Percentiles rank a stretch among this genome's conserved stretches.
phyloP scores from a whole-genome alignment of 2,329 filamentous ascomycete species.

The Trichoderma afroharzianum region DNA sequence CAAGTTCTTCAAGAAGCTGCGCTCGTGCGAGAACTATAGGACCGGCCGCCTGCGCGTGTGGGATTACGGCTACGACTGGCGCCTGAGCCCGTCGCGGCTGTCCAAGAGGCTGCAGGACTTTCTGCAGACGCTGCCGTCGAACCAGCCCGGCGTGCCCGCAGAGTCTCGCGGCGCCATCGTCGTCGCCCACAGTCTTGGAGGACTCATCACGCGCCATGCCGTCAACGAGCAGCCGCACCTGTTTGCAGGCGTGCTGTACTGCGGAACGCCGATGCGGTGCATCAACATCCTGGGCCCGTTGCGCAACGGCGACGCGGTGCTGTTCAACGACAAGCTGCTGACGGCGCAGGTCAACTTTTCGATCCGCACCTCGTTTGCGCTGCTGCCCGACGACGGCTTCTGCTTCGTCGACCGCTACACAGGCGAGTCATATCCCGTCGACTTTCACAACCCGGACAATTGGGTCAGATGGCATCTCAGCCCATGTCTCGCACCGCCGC shows the following conservation, averaged over 20 bases:
- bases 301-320: constrained; percentile 86
- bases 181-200: constrained; percentile 83
- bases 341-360: constrained; percentile 94
- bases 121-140: constrained; percentile 70
- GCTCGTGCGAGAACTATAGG: constrained; percentile 68
- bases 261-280: constrained; percentile 78
- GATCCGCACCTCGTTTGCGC: constrained; percentile 77
- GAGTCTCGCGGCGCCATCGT: constrained; percentile 69
- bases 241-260: constrained; percentile 81
- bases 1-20: constrained; percentile 73
- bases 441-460: constrained; percentile 76
- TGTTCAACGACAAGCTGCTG: constrained; percentile 83
- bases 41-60: constrained; percentile 72
- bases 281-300: constrained; percentile 89
- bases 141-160: constrained; percentile 52
- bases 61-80: constrained; percentile 95
- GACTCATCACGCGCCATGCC: constrained; percentile 81
- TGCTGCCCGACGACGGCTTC: constrained; percentile 80
- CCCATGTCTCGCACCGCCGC: constrained; percentile 67
- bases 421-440: constrained; percentile 72
- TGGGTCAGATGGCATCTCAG: constrained; percentile 79
- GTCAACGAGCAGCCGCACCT: constrained; percentile 82
- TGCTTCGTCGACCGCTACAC: constrained; percentile 85
- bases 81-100: constrained; percentile 74
- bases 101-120: constrained; percentile 70